Evolutionary conservation across 371 early-diverging fungal genomes (phyloP), one percentile per base, ranked within the genome.

Genomic region (Mucor velutinosus): DNA sequence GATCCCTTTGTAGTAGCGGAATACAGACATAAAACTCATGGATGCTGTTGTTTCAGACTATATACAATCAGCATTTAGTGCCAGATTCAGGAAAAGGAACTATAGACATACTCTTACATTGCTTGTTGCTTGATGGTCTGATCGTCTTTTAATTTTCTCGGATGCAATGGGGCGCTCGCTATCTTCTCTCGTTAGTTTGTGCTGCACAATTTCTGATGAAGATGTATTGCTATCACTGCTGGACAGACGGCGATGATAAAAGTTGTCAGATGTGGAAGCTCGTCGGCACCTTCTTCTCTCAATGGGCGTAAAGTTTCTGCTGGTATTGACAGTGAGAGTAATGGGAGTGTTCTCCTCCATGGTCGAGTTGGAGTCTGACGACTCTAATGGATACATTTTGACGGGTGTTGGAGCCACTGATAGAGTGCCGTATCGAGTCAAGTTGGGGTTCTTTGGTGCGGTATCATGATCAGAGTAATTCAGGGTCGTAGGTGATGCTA

Each of bases 101-200:
- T 23, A 4, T 14, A 21, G 19, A 47, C 55, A 33, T 8, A 33
- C 7, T 7, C 43, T 17, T 30, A 47, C 30, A 33, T 30, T 75
- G 25, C 70, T 76, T 19, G 62, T 74, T 19, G 62, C 62, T 33
- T 67, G 55, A 63, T 51, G 68, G 12, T 70, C 69, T 39, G 75
- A 71, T 51, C 77, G 78, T 60, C 74, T 76, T 62, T 81, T 81
- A 6, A 81, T 72, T 58, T 81, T 81, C 65, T 81, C 81, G 49
- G 79, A 81, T n/a, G 81, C 81, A 71, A 81, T 81, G 7, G 79
- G 79, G 7, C 77, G 73, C 41, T 78, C 72, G 58, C 76, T 82
- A 62, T 82, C 79, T 61, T 82, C 78, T 62, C 79, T 65, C 17
- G 79, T 79, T 41, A 82, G 61, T 70, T 80, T 77, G 43, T 76